Conservation (phyloP, 164 flowering plant genomes). For the Vitis cinerea region DNA sequence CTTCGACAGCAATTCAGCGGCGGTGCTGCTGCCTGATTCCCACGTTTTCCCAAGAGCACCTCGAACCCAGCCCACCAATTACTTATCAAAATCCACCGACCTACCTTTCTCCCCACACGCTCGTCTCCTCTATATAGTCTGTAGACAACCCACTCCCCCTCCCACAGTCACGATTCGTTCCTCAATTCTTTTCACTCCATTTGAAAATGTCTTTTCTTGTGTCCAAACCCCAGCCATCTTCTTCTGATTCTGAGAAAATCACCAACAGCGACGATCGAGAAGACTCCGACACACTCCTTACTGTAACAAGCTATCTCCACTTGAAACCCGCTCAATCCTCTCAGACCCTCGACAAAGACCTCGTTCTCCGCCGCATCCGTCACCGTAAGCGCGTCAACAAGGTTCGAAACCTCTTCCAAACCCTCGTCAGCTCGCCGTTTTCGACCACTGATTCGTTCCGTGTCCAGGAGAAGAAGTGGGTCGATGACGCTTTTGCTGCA, state of each 20-base stretch:
- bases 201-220: neutral
- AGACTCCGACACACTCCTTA: neutral
- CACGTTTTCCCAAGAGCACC: neutral
- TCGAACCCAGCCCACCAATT: neutral
- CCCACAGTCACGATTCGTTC: neutral
- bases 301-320: slow-evolving; percentile 20
- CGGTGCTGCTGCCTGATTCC: neutral
- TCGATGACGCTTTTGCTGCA: slow-evolving; percentile 38
- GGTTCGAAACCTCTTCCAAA: slow-evolving; percentile 16
- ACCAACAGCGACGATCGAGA: neutral
- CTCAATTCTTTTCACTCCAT: neutral
- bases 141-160: neutral
- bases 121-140: neutral
- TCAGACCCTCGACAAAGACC: slow-evolving; percentile 25
- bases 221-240: neutral
- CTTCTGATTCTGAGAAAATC: neutral
- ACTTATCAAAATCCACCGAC: neutral
- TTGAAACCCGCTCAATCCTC: slow-evolving; percentile 23
- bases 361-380: slow-evolving; percentile 35
- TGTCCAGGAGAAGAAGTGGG: slow-evolving; percentile 25
- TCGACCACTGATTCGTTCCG: slow-evolving; percentile 2
- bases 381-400: slow-evolving; percentile 37
- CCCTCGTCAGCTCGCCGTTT: slow-evolving; percentile 15
- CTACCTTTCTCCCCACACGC: too few relatives aligned
- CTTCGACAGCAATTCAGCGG: neutral